A percentile compares a stretch with the other conserved stretches of the same genome.
Conservation (phyloP, 345 rosid genomes). For the Eucalyptus marginata region DNA sequence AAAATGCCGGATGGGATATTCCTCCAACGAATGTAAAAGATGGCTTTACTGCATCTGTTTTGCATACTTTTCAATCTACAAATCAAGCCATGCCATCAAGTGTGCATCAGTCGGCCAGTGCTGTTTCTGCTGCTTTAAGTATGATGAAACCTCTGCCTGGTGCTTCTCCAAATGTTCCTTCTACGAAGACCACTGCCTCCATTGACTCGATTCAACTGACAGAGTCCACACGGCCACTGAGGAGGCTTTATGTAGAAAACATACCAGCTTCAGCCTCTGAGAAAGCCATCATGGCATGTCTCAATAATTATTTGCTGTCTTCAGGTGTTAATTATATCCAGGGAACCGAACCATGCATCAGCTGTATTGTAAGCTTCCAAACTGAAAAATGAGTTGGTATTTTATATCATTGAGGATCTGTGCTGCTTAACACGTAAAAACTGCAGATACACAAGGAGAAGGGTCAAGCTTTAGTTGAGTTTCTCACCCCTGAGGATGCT, state of each 20-base stretch:
- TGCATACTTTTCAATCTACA: constrained; percentile 26
- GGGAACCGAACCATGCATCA: constrained; percentile 81
- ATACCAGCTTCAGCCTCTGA: constrained; percentile 73
- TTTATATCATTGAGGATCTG: background rate
- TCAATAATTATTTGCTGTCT: constrained; percentile 60
- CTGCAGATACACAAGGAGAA: constrained; percentile 77
- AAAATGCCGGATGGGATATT: constrained; percentile 76
- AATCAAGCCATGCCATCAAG: constrained; percentile 25
- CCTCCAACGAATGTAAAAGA: constrained; percentile 26
- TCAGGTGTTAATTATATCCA: constrained; percentile 45
- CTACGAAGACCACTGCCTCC: constrained; percentile 20
- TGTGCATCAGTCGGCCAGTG: constrained; percentile 20
- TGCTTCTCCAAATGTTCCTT: constrained; percentile 16
- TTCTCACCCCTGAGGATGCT: constrained; percentile 94
- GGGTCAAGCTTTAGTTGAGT: constrained; percentile 80
- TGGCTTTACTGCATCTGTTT: constrained; percentile 14
- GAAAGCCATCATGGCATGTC: constrained; percentile 54
- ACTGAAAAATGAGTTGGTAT: background rate
- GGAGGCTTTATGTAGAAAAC: constrained; percentile 86
- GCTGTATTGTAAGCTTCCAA: constrained; percentile 61
- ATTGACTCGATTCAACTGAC: constrained; percentile 73
- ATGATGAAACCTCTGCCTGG: constrained; percentile 27
- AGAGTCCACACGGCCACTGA: constrained; percentile 74
- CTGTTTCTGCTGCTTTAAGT: constrained; percentile 20
- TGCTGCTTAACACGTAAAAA: constrained; percentile 1